Percentiles rank a stretch among this genome's conserved stretches.
Evolutionary conservation across 2,329 filamentous ascomycete species (phyloP).

Genomic region (Hypoxylon rubiginosum): DNA sequence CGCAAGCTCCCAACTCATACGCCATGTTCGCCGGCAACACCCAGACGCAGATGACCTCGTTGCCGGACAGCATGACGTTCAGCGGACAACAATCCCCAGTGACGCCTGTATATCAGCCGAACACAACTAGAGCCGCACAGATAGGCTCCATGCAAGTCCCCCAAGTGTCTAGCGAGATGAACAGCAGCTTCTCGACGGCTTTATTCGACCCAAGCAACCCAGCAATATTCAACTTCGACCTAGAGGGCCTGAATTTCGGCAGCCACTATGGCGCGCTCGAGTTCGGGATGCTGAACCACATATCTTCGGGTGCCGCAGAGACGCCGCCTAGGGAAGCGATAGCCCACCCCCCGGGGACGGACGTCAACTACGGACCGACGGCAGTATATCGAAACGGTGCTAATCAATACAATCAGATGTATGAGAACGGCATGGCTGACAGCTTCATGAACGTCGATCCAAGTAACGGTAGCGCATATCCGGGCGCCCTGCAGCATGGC

Average conservation of each 20-base stretch:
- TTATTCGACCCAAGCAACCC: constrained; percentile 94
- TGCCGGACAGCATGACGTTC: constrained; percentile 68
- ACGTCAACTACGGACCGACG: constrained; percentile 58
- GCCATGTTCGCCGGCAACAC: constrained; percentile 63
- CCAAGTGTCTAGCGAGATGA: constrained; percentile 64
- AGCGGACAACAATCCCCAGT: constrained; percentile 79
- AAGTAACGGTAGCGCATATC: constrained; percentile 62
- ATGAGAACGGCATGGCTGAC: constrained; percentile 64
- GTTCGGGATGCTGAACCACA: constrained; percentile 95
- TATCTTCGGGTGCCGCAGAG: constrained; percentile 91
- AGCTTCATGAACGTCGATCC: constrained; percentile 68
- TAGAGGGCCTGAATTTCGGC: constrained; percentile 93
- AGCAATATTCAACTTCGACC: constrained; percentile 93
- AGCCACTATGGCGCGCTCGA: constrained; percentile 96
- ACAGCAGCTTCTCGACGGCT: constrained; percentile 62
- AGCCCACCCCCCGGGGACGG: constrained; percentile 56
- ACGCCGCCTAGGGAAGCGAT: constrained; percentile 76
- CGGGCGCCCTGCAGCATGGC: constrained; percentile 71
- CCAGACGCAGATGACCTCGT: constrained; percentile 59
- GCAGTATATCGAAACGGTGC: constrained; percentile 67
- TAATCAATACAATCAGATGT: constrained; percentile 63
- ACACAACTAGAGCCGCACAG: constrained; percentile 60
- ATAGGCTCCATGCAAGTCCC: constrained; percentile 63
- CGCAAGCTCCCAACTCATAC: constrained; percentile 62
- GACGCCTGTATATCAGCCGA: constrained; percentile 77